Evolutionary conservation across 768 basidiomycete species (phyloP).

Genomic region (Cubamyces sp.): DNA sequence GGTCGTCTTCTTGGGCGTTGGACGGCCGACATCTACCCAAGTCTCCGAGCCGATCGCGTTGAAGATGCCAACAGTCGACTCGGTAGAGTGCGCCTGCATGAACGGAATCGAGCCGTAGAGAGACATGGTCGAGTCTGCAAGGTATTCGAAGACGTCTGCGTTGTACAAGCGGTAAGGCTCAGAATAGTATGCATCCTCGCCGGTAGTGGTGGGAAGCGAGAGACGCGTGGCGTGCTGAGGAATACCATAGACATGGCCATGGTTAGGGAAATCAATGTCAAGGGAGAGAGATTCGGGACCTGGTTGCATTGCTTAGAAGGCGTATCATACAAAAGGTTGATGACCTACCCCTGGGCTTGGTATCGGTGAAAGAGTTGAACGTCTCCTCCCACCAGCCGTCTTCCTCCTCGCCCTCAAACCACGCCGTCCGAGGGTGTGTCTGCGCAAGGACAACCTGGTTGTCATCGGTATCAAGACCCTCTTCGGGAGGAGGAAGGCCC

Average conservation of each 20-base stretch:
- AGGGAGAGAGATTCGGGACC: constrained; percentile 94
- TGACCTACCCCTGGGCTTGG: constrained; percentile 88
- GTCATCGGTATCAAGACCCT: constrained; percentile 35
- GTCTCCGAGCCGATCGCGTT: constrained; percentile 89
- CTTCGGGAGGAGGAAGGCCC: constrained; percentile 40
- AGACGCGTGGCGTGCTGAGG: constrained; percentile 94
- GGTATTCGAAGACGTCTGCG: constrained; percentile 95
- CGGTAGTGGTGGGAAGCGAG: constrained; percentile 85
- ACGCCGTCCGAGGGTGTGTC: constrained; percentile 55
- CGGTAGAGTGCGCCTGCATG: constrained; percentile 89
- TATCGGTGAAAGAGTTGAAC: constrained; percentile 86
- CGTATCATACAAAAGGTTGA: background rate
- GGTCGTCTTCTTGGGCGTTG: constrained; percentile 66
- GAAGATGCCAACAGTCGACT: constrained; percentile 90
- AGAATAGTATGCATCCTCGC: constrained; percentile 72
- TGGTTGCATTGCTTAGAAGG: constrained; percentile 36
- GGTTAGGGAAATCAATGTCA: constrained; percentile 92
- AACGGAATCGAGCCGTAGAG: constrained; percentile 93
- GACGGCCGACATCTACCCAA: constrained; percentile 89
- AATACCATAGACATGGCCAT: constrained; percentile 91
- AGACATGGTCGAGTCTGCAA: constrained; percentile 74
- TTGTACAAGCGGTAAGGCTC: constrained; percentile 98
- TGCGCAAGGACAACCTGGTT: constrained; percentile 56
- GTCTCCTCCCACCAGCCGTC: constrained; percentile 90
- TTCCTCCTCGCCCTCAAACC: constrained; percentile 90